phyloP scores from a whole-genome alignment of 352 stramenopile species.

The Pythium vanterpoolii region DNA sequence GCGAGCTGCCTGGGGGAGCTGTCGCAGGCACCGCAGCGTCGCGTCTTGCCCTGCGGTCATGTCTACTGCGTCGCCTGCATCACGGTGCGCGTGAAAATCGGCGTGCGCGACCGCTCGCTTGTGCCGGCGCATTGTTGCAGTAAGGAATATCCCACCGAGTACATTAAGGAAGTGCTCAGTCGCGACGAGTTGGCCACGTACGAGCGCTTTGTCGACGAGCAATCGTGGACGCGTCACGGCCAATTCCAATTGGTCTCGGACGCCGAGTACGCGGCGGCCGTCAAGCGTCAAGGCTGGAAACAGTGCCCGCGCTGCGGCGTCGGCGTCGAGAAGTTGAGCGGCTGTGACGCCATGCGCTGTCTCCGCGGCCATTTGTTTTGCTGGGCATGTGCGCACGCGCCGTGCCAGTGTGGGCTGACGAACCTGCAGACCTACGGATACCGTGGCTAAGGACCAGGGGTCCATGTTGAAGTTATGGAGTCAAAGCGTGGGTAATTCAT shows the following conservation, averaged over 20 bases:
- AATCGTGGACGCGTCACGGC: conserved; percentile 36
- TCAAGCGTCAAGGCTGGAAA: conserved; percentile 30
- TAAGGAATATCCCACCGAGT: conserved; percentile 63
- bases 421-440: conserved; percentile 6
- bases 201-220: conserved; percentile 54
- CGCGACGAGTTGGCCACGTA: conserved; percentile 33
- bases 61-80: conserved; percentile 64
- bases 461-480: background rate
- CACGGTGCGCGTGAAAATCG: conserved; percentile 45
- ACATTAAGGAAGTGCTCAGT: conserved; percentile 43
- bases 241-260: conserved; percentile 44
- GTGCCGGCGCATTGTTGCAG: conserved; percentile 70
- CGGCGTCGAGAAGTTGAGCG: conserved; percentile 43
- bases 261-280: conserved; percentile 47
- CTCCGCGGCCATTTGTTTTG: conserved; percentile 66
- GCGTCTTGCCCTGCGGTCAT: conserved; percentile 49
- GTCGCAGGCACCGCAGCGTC: conserved; percentile 13
- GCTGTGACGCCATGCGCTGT: conserved; percentile 64
- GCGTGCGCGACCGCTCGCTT: conserved; percentile 47
- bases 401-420: conserved; percentile 35
- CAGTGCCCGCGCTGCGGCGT: conserved; percentile 73
- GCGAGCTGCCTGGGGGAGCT: conserved; percentile 33
- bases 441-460: background rate
- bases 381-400: conserved; percentile 33
- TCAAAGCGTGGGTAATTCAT: background rate